Evolutionary conservation across 73 alveolate genomes (phyloP), one percentile per base, ranked within the genome.

Genomic region (Tetrahymena malaccensis): DNA sequence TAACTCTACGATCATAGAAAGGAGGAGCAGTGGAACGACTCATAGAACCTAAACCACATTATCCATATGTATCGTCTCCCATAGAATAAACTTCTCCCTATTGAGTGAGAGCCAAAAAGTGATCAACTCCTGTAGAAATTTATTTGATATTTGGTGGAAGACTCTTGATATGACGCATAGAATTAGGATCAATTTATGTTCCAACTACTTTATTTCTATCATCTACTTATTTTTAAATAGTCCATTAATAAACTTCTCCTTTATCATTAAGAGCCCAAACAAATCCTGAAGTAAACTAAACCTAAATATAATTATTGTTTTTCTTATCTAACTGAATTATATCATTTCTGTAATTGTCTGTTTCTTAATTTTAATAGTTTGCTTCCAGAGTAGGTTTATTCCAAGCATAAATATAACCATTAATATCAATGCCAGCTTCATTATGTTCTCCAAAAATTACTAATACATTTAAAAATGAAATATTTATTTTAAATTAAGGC

Each of bases 41-140:
- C 35, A 85, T 96, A 1, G 94, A 94, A 10, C 98, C 97, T 93
- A 96, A 95, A 55, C 99, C 99, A 94, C 99, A 98, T 93, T 98
- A 93, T 13, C 99, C 99, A 84, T 94, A 96, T 4, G 99, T 98
- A 97, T 98, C 99, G 95, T 98, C 99, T 31, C 99, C 99, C 99
- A 98, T 98, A 4, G 99, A 96, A 94, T 93, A 98, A 43, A 97
- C 96, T 34, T 94, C 95, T 3, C 99, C 99, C 35, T 97, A 96
- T 25, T 96, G 55, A 89, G 97, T 96, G 22, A 97, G 93, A 13
- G 98, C 99, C 15, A 98, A 58, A 96, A 98, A 97, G 94, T 98
- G 99, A 93, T 96, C 99, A 31, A 94, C 93, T n/a, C 99, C 99
- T 37, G 98, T 56, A 19, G 97, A 96, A 22, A 98, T 96, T 96